Conservation (phyloP, 2,329 filamentous ascomycete genomes). For the Phaeosphaeria sp. region DNA sequence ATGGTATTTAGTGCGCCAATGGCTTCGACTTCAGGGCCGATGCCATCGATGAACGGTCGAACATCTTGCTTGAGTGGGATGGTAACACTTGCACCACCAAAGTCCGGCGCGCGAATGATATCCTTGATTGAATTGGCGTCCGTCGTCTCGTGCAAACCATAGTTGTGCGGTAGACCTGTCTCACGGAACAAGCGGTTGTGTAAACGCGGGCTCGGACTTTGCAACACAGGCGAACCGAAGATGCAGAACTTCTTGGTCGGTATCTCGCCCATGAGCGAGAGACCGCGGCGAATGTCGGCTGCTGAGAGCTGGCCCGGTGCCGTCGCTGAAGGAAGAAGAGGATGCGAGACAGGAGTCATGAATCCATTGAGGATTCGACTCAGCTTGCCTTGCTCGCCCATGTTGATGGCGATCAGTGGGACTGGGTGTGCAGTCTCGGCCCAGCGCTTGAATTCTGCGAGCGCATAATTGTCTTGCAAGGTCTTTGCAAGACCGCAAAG, state of each 20-base stretch:
- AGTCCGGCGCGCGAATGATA: conserved; percentile 73
- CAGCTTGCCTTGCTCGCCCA: conserved; percentile 86
- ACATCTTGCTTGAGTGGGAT: conserved; percentile 94
- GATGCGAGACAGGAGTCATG: conserved; percentile 93
- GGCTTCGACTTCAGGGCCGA: conserved; percentile 77
- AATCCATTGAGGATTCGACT: conserved; percentile 91
- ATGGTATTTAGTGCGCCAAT: conserved; percentile 98
- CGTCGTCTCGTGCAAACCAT: conserved; percentile 77
- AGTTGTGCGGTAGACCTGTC: conserved; percentile 84
- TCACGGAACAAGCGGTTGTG: conserved; percentile 85
- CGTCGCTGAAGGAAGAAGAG: conserved; percentile 86
- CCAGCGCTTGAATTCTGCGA: conserved; percentile 80
- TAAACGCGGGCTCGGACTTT: conserved; percentile 84
- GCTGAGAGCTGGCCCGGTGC: conserved; percentile 94
- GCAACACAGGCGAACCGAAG: conserved; percentile 83
- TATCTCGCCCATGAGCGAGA: conserved; percentile 81
- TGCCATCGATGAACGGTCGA: conserved; percentile 78
- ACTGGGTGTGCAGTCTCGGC: conserved; percentile 75
- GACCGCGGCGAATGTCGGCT: conserved; percentile 80
- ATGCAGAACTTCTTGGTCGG: conserved; percentile 80
- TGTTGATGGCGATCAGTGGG: conserved; percentile 95
- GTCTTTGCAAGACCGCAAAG: conserved; percentile 81
- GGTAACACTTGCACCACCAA: conserved; percentile 93
- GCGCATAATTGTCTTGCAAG: conserved; percentile 84
- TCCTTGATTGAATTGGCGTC: conserved; percentile 64